Base-by-base conservation (phyloP, 116 monocot genomes). In the Zostera marina region DNA sequence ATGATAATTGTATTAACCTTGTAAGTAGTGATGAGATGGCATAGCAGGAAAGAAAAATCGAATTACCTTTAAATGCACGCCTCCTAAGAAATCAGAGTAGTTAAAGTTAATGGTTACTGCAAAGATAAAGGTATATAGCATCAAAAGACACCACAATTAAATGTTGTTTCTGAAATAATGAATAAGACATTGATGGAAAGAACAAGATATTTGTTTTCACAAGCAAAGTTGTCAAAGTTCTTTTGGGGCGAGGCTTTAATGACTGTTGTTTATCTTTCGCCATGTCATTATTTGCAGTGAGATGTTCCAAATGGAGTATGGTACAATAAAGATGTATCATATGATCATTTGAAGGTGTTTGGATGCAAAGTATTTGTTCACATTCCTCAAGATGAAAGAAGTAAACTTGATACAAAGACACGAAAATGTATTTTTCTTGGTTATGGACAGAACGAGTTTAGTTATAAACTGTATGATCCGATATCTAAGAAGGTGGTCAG, bases 311-410 rank as follows among this genome's bases (percentile, higher is more conserved):
- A 68, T 8, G 59, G 19, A 42, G 52, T 54, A 7, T 69, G 53
- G 59, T 42, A 44, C 16, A 40, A 68, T 0, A 74, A 60, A 13
- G 54, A 68, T 45, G 46, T 53, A 3, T 63, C 60, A 8, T 74
- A 63, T 22, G 22, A 48, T 47, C 56, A 67, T 23, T 39, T 66
- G 44, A 52, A 55, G 12, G 67, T 74, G n/a, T 58, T 63, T 26
- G 67, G 74, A 9, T 74, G 63, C 42, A 64, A 44, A 16, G 52
- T 53, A 12, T 74, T 68, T 68, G 38, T 64, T 1, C 68, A 64
- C 32, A 49, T 74, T 53, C 44, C 13, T 12, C 5, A 53, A 21
- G 23, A 62, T 54, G 62, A 69, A 14, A 62, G 69, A 44, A 16
- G 32, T 0, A 63, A 69, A 14, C 32, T 69, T 12, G 54, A 69